Base-by-base conservation (phyloP, 2,329 filamentous ascomycete species). In the Lasiodiplodia gonubiensis region DNA sequence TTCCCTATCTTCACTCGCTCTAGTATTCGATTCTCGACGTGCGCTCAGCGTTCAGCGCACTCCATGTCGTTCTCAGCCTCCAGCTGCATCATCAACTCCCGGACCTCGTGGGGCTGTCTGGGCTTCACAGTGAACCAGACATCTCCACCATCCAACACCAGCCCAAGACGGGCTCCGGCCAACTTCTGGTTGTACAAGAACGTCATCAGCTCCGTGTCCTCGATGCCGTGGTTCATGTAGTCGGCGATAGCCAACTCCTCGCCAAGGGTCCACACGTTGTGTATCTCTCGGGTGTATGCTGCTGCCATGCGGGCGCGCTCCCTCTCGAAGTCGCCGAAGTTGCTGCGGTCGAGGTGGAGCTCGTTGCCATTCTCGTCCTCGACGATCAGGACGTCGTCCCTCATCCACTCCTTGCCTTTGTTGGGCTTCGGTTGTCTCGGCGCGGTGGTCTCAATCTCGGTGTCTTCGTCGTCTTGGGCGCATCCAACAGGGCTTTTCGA, bases 321-420 rank as follows among this genome's bases (percentile, higher is more conserved):
- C 0, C 42, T 8, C n/a, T 46, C 42, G 42, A 46, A 46, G n/a
- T 21, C 11, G 0, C 2, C 42, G n/a, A 46, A 46, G 8, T 46
- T 46, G 0, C 1, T 11, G 0, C 2, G 42, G 1, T 0, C 3
- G 7, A 46, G 42, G 2, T n/a, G 42, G 2, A 21, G 7, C 8
- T 46, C 42, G 8, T 46, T 21, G 42, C 42, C 42, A 11, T 21
- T 3, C 0, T 11, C 42, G 18, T 46, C 42, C 2, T 46, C 42
- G 0, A 21, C 42, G 5, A n/a, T 7, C 7, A 46, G n/a, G 2
- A 14, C n/a, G 10, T 46, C 42, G n/a, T 46, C 42, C 2, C 42
- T n/a, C 42, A 10, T 14, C 0, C 42, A 18, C 0, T 46, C 18
- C 10, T 46, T 46, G 42, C 42, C 42, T 7, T 46, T 46, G 42